Conservation (phyloP, 2,329 filamentous ascomycete species). For the Tothia fuscella region DNA sequence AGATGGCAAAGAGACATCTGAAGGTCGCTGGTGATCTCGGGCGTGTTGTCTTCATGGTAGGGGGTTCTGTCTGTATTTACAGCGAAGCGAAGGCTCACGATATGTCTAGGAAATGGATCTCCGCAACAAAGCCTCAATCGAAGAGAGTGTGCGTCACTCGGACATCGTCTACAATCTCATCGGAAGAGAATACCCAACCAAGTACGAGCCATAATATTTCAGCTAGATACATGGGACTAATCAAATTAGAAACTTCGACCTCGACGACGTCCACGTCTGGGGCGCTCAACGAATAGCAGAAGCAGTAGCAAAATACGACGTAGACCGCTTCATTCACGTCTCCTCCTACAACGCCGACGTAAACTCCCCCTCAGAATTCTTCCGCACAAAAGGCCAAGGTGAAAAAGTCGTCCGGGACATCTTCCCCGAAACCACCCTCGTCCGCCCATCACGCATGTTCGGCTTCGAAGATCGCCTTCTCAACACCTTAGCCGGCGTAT, state of each 20-base stretch:
- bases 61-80: constrained; percentile 14
- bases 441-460: constrained; percentile 85
- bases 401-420: constrained; percentile 77
- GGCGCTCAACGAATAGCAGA: constrained; percentile 86
- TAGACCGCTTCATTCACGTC: constrained; percentile 92
- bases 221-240: not conserved
- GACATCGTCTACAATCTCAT: constrained; percentile 96
- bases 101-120: constrained; percentile 73
- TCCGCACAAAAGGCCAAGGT: constrained; percentile 74
- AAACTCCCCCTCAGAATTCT: constrained; percentile 78
- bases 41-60: constrained; percentile 71
- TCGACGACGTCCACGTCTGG: constrained; percentile 88
- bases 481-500: constrained; percentile 66
- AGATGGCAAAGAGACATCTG: constrained; percentile 94
- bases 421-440: constrained; percentile 94
- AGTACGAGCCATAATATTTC: constrained; percentile 44
- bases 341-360: constrained; percentile 85
- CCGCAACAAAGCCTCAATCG: constrained; percentile 86
- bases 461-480: constrained; percentile 91
- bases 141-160: constrained; percentile 91
- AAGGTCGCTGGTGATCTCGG: constrained; percentile 94
- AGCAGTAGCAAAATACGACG: constrained; percentile 92
- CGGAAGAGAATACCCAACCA: constrained; percentile 90
- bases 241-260: constrained; percentile 68
- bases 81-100: constrained; percentile 10